Base-by-base conservation (phyloP, 305 asterid species). In the Ilex paraguariensis region DNA sequence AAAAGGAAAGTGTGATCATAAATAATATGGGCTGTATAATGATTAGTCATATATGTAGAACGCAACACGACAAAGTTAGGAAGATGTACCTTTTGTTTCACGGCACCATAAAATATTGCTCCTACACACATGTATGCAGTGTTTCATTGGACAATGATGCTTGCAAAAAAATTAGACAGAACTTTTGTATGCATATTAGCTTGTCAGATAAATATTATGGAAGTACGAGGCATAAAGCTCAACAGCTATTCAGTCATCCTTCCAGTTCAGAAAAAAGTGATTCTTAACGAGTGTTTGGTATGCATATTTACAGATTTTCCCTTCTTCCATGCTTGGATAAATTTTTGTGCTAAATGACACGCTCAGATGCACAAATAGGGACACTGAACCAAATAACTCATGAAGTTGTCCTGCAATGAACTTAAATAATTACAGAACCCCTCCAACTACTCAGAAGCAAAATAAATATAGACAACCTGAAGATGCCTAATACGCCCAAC, bases 401-500 rank as follows among this genome's bases (percentile, higher is more conserved):
- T 21, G 28, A 39, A 53, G 52, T 4, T 12, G 42, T 11, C 32
- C 21, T 31, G 56, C 42, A 15, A 40, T n/a, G 36, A 56, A 48
- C 50, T 52, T 46, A 10, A 10, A 13, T 12, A 46, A 3, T 46
- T 2, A 13, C 52, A 60, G 53, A n/a, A 46, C 13, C 51, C 44
- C 46, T 61, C 54, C 56, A 42, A 31, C 15, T 10, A 36, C 5
- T 9, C 4, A 44, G n/a, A 39, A 17, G 51, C 59, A 33, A 46
- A 61, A 68, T 62, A 67, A 49, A 13, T 21, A 44, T 8, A 60
- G 33, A 61, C 66, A 57, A 88, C 98, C 96, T 89, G 98, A 76
- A 92, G 90, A 61, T 76, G 80, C 73, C 57, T 82, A 54, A 92
- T 79, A 31, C 82, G 70, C 3, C 66, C 61, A 62, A 84, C 73